A percentile compares a stretch with the other conserved stretches of the same genome.
phyloP scores from a whole-genome alignment of 257 asterid species.

The Thymus quinquecostatus region DNA sequence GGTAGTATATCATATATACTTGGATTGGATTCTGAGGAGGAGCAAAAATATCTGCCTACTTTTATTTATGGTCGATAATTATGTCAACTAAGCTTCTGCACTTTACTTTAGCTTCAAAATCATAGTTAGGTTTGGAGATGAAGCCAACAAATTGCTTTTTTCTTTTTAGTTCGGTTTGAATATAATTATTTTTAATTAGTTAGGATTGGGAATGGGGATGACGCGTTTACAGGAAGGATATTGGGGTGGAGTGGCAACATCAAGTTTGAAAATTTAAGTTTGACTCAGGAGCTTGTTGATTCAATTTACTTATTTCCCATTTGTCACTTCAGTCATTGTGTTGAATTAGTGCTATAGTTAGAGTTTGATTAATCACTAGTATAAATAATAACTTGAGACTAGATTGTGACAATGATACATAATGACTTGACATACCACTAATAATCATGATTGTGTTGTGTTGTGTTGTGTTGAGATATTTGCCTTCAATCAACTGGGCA shows the following conservation, averaged over 20 bases:
- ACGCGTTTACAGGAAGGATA: constrained; percentile 30
- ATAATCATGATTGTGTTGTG: neutral
- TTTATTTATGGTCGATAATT: constrained; percentile 29
- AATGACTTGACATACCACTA: constrained; percentile 24
- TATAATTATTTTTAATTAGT: neutral
- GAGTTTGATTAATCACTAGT: neutral
- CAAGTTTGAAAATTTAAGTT: constrained; percentile 9
- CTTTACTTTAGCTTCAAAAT: constrained; percentile 3
- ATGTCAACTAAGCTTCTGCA: constrained; percentile 31
- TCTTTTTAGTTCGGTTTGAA: neutral
- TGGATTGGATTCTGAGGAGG: constrained; percentile 11
- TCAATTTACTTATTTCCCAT: neutral
- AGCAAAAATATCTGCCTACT: constrained; percentile 29
- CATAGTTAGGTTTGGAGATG: constrained; percentile 23
- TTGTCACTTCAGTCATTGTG: neutral
- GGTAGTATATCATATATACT: no score
- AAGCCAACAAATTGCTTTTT: constrained; percentile 37
- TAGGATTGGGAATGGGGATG: neutral
- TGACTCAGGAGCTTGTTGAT: neutral
- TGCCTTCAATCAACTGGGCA: constrained; percentile 9
- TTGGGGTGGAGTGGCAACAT: neutral
- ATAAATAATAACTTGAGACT: neutral
- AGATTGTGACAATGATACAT: neutral
- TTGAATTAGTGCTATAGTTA: neutral
- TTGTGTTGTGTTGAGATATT: neutral